Evolutionary conservation across 2,329 filamentous ascomycete genomes (phyloP).

Genomic region (Xylaria sp.): DNA sequence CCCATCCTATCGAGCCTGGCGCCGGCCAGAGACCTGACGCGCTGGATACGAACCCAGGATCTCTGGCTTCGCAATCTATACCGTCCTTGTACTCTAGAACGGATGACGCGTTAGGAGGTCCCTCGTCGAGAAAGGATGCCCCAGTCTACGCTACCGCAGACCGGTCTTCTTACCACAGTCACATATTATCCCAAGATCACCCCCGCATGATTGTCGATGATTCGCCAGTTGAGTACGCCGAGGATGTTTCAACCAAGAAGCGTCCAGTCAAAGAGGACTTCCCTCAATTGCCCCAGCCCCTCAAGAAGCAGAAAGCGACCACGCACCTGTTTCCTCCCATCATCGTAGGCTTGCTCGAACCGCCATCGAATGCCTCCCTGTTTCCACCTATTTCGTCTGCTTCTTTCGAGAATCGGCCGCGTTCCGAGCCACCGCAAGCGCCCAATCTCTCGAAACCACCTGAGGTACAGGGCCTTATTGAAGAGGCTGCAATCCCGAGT

Average conservation of each 20-base stretch:
- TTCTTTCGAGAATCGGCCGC: constrained; percentile 46
- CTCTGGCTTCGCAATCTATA: constrained; percentile 28
- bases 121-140: constrained; percentile 24
- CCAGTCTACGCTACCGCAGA: constrained; percentile 21
- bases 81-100: constrained; percentile 27
- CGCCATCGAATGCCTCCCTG: constrained; percentile 55
- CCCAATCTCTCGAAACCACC: constrained; percentile 33
- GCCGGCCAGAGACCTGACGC: constrained; percentile 39
- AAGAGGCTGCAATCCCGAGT: constrained; percentile 28
- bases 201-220: constrained; percentile 45
- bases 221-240: constrained; percentile 34
- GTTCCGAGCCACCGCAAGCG: constrained; percentile 40
- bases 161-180: constrained; percentile 23
- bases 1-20: constrained; percentile 47
- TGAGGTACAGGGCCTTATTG: constrained; percentile 25
- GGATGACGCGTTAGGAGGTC: constrained; percentile 24
- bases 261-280: constrained; percentile 57
- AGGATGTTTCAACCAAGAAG: constrained; percentile 50
- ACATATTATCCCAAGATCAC: constrained; percentile 38
- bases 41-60: constrained; percentile 25
- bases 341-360: constrained; percentile 59
- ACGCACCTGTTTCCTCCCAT: constrained; percentile 56
- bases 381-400: constrained; percentile 58
- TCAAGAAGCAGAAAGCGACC: constrained; percentile 57
- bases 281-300: constrained; percentile 57